Percentiles rank a stretch among this genome's conserved stretches.
Conservation (phyloP, 2,329 filamentous ascomycete species). For the Onygena corvina region DNA sequence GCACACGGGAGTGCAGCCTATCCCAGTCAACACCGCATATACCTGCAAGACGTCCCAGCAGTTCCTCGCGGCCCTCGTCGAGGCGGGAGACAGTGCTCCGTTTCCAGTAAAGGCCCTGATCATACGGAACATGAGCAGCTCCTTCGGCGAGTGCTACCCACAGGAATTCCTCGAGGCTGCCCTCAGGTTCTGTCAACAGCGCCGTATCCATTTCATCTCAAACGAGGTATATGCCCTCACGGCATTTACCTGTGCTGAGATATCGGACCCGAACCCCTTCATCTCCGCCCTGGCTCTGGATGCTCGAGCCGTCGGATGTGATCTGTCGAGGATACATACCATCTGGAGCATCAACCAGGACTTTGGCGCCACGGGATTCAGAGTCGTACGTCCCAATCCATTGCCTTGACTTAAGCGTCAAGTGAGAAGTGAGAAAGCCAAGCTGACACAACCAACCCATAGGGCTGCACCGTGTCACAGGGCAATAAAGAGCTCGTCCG, state of each 20-base stretch:
- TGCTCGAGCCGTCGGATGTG: slow-evolving; percentile 12
- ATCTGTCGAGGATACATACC: slow-evolving; percentile 17
- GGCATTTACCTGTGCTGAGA: slow-evolving; percentile 14
- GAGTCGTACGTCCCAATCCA: slow-evolving; percentile 15
- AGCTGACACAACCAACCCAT: background rate
- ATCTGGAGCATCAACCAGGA: slow-evolving; percentile 18
- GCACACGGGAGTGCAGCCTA: slow-evolving; percentile 13
- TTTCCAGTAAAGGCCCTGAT: slow-evolving; percentile 18
- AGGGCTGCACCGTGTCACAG: slow-evolving; percentile 20
- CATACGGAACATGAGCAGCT: slow-evolving; percentile 22
- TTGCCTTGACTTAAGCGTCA: too few relatives aligned
- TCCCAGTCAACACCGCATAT: slow-evolving; percentile 16
- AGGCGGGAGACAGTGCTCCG: slow-evolving; percentile 12
- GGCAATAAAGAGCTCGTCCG: slow-evolving; percentile 16
- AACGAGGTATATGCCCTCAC: slow-evolving; percentile 22
- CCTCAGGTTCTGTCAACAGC: slow-evolving; percentile 18
- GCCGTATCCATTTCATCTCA: slow-evolving; percentile 21
- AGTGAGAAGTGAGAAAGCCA: background rate
- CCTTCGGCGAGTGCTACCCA: slow-evolving; percentile 20
- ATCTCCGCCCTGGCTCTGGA: slow-evolving; percentile 16
- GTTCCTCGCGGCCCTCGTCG: slow-evolving; percentile 14
- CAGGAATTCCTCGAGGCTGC: slow-evolving; percentile 15
- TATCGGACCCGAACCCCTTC: slow-evolving; percentile 13
- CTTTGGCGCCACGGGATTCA: slow-evolving; percentile 17
- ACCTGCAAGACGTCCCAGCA: slow-evolving; percentile 14